phyloP scores from a whole-genome alignment of 1,284 basidiomycete species.

The Lentinus polychrous region DNA sequence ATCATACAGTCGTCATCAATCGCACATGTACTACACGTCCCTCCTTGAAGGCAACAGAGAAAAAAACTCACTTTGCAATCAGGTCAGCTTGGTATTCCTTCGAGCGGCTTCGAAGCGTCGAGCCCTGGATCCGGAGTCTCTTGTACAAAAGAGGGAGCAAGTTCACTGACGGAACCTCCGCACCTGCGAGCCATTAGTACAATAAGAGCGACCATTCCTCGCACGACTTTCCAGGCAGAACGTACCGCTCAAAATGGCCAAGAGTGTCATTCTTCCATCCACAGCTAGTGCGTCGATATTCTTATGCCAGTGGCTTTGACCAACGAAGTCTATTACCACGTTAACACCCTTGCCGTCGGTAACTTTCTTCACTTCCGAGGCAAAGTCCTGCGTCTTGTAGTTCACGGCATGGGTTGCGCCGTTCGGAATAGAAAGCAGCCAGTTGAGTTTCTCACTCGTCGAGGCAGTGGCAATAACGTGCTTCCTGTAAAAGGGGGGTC shows the following conservation, averaged over 20 bases:
- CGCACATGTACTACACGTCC: not conserved
- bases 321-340: conserved; percentile 87
- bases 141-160: conserved; percentile 74
- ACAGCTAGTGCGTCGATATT: conserved; percentile 74
- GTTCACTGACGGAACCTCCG: conserved; percentile 56
- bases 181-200: conserved; percentile 38
- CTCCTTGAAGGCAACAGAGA: not conserved
- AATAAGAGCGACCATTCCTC: not conserved
- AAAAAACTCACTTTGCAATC: conserved; percentile 47
- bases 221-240: not conserved
- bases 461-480: conserved; percentile 84
- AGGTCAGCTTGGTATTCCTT: conserved; percentile 77
- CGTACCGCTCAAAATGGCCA: conserved; percentile 68
- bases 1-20: not conserved
- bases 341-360: conserved; percentile 69
- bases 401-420: conserved; percentile 76
- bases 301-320: conserved; percentile 75
- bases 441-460: conserved; percentile 77
- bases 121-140: conserved; percentile 85
- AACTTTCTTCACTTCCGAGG: conserved; percentile 54
- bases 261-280: conserved; percentile 75
- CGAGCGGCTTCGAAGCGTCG: conserved; percentile 79
- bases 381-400: conserved; percentile 82
- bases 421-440: conserved; percentile 58
- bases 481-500: conserved; percentile 34